Conservation (phyloP, 2,329 filamentous ascomycete species). For the Fusarium sp. region DNA sequence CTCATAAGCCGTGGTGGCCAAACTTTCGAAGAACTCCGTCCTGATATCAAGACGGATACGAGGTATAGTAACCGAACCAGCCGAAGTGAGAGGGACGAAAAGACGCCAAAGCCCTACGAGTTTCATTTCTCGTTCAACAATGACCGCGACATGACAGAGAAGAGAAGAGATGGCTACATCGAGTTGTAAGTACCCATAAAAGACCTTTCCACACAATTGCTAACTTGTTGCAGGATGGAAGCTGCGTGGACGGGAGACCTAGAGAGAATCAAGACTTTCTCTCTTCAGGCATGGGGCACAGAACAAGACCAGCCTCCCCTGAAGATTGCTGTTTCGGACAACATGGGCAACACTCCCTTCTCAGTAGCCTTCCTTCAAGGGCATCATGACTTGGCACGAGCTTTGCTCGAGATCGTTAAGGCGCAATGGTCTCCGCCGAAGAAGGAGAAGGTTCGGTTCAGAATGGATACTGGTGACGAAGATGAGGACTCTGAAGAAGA, state of each 20-base stretch:
- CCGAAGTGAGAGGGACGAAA: conserved; percentile 25
- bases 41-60: conserved; percentile 59
- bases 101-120: conserved; percentile 59
- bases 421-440: conserved; percentile 76
- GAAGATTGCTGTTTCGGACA: conserved; percentile 73
- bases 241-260: conserved; percentile 81
- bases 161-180: conserved; percentile 72
- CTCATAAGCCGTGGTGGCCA: conserved; percentile 74
- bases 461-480: conserved; percentile 57
- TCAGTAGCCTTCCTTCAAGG: conserved; percentile 77
- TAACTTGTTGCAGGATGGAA: conserved; percentile 69
- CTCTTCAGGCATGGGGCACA: conserved; percentile 71
- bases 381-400: conserved; percentile 74
- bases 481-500: conserved; percentile 56
- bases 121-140: conserved; percentile 66
- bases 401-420: conserved; percentile 78
- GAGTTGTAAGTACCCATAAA: conserved; percentile 66
- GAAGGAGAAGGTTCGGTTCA: conserved; percentile 66
- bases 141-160: conserved; percentile 70
- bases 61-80: conserved; percentile 5
- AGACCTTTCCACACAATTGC: background rate
- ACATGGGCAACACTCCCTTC: conserved; percentile 70
- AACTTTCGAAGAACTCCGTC: conserved; percentile 75
- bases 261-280: conserved; percentile 75
- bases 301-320: conserved; percentile 71